These are phyloP conservation scores for Taiwanofungus camphoratus DNA, from an alignment of 1,284 basidiomycete species.

Conservation along the genomic window DNA sequence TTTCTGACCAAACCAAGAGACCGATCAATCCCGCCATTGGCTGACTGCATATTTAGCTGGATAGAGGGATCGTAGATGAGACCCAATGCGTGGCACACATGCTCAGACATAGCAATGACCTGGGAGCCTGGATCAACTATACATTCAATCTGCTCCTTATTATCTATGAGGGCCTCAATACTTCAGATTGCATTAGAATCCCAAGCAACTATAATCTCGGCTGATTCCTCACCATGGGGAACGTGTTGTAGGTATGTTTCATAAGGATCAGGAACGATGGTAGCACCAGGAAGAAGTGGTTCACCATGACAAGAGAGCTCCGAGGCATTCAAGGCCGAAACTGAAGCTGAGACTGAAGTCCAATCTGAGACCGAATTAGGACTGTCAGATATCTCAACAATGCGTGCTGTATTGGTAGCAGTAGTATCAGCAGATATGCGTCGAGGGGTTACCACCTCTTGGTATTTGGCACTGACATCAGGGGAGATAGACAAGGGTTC, in stretches of 20 bases:
- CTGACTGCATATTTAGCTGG: slow-evolving; percentile 17
- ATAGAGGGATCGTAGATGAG: slow-evolving; percentile 16
- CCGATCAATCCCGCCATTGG: slow-evolving; percentile 20
- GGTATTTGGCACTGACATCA: slow-evolving; percentile 4
- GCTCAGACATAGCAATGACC: slow-evolving; percentile 20
- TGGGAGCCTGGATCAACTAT: slow-evolving; percentile 19
- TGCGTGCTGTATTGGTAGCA: neutral
- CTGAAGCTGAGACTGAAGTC: no score
- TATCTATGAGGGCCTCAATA: slow-evolving; percentile 6
- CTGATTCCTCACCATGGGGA: neutral
- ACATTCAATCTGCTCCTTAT: slow-evolving; percentile 14
- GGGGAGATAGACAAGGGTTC: slow-evolving; percentile 12
- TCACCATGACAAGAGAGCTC: no score
- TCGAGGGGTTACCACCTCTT: neutral
- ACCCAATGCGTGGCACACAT: slow-evolving; percentile 11
- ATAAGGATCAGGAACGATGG: slow-evolving; percentile 4
- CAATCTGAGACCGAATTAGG: neutral
- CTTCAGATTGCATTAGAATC: slow-evolving; percentile 6
- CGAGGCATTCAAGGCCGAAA: no score
- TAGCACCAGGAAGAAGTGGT: neutral
- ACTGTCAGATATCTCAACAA: neutral
- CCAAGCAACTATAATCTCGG: slow-evolving; percentile 4
- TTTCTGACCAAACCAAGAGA: slow-evolving; percentile 20
- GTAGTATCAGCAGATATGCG: neutral
- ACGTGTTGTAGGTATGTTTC: slow-evolving; percentile 7